Percentiles rank a stretch among this genome's conserved stretches.
Evolutionary conservation across 495 filamentous ascomycete species (phyloP).

Genomic region (Pseudomonodictys pantanalensis): DNA sequence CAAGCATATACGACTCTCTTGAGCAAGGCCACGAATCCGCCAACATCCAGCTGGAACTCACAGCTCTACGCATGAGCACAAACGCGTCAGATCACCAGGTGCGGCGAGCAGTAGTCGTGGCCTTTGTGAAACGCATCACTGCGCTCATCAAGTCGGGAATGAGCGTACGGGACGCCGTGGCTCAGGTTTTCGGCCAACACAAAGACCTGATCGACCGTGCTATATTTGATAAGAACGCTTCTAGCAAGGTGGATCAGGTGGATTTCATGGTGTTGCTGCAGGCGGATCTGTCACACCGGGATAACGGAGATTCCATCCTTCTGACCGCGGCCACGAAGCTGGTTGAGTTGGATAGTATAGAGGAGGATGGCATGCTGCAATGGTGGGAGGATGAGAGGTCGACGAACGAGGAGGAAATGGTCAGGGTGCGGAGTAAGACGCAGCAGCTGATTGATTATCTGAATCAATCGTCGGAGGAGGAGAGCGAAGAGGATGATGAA

Average conservation of each 20-base stretch:
- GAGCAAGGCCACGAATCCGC: constrained; percentile 72
- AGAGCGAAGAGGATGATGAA: constrained; percentile 68
- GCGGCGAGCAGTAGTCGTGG: constrained; percentile 76
- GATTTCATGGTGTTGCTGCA: constrained; percentile 82
- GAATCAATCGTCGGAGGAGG: constrained; percentile 76
- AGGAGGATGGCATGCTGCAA: constrained; percentile 80
- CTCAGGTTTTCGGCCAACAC: constrained; percentile 55
- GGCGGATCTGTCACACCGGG: constrained; percentile 63
- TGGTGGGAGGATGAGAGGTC: constrained; percentile 82
- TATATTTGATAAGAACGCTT: constrained; percentile 56
- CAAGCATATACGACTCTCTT: constrained; percentile 79
- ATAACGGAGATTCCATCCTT: constrained; percentile 60
- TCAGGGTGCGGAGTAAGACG: constrained; percentile 66
- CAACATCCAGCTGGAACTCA: constrained; percentile 84
- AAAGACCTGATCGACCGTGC: constrained; percentile 56
- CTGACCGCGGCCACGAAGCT: constrained; percentile 74
- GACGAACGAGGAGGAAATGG: constrained; percentile 62
- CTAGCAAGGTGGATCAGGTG: constrained; percentile 68
- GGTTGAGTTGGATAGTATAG: constrained; percentile 79
- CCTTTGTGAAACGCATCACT: constrained; percentile 77
- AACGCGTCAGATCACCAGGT: constrained; percentile 87
- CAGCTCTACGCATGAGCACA: constrained; percentile 78
- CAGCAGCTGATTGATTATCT: constrained; percentile 82
- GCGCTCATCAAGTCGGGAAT: constrained; percentile 62
- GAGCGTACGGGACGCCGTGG: constrained; percentile 57